These are phyloP conservation scores for Baudoinia panamericana DNA, from an alignment of 495 filamentous ascomycete genomes.

Conservation along the genomic window DNA sequence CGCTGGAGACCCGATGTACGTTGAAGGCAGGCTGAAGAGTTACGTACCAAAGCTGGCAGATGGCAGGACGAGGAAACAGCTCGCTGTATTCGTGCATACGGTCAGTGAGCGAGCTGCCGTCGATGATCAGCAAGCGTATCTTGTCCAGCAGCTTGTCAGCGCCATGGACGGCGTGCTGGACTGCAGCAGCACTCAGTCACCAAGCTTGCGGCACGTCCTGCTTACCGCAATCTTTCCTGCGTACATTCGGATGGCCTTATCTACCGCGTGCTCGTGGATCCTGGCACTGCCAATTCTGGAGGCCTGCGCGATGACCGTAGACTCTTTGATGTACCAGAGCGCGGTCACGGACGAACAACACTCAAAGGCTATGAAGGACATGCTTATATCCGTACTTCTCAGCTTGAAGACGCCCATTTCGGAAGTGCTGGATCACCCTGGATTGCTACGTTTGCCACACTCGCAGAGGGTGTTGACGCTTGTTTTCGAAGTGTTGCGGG, in stretches of 20 bases:
- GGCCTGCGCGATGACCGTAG: slow-evolving; percentile 35
- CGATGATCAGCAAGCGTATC: slow-evolving; percentile 46
- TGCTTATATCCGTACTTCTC: slow-evolving; percentile 35
- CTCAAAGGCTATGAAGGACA: slow-evolving; percentile 33
- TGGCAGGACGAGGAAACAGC: slow-evolving; percentile 39
- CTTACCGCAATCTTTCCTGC: slow-evolving; percentile 50
- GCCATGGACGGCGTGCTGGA: slow-evolving; percentile 44
- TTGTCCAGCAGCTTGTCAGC: slow-evolving; percentile 44
- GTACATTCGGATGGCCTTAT: slow-evolving; percentile 44
- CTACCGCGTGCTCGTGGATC: slow-evolving; percentile 43
- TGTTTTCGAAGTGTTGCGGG: slow-evolving; percentile 34
- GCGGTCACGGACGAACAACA: slow-evolving; percentile 35
- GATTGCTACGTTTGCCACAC: slow-evolving; percentile 31
- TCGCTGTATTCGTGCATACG: slow-evolving; percentile 50
- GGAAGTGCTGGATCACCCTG: slow-evolving; percentile 24
- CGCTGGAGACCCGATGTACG: slow-evolving; percentile 51
- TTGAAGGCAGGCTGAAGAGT: slow-evolving; percentile 51
- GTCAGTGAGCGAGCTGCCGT: slow-evolving; percentile 49
- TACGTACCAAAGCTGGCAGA: slow-evolving; percentile 48
- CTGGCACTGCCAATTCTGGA: slow-evolving; percentile 43
- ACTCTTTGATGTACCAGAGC: slow-evolving; percentile 37
- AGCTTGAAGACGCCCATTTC: slow-evolving; percentile 32
- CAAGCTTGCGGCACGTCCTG: slow-evolving; percentile 45
- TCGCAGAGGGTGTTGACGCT: slow-evolving; percentile 31
- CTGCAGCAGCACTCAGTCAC: slow-evolving; percentile 30